Conservation (phyloP, 2,329 filamentous ascomycete species). For the Hypoxylon sp. region DNA sequence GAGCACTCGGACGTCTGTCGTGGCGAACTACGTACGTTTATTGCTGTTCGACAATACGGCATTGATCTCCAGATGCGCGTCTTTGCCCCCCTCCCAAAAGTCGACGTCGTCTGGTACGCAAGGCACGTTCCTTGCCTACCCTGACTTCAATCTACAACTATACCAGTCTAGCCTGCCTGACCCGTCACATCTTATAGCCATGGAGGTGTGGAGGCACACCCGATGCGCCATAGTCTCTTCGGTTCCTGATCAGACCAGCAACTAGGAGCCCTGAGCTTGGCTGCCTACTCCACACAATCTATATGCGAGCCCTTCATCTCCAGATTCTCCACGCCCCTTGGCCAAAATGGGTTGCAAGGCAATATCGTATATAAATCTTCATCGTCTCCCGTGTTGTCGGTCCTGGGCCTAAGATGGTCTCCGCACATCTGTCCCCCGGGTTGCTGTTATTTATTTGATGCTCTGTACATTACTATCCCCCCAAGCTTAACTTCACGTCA, state of each 20-base stretch:
- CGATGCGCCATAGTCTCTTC: conserved; percentile 38
- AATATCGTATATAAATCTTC: conserved; percentile 53
- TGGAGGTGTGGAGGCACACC: conserved; percentile 40
- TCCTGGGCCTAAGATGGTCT: conserved; percentile 39
- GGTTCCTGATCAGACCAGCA: conserved; percentile 41
- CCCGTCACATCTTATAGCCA: conserved; percentile 40
- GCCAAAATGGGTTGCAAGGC: conserved; percentile 43
- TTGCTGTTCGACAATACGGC: conserved; percentile 38
- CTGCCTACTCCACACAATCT: conserved; percentile 42
- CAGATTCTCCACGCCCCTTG: conserved; percentile 48
- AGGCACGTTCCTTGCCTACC: conserved; percentile 35
- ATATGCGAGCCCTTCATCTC: conserved; percentile 44
- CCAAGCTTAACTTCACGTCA: conserved; percentile 34
- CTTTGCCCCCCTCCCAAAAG: conserved; percentile 38
- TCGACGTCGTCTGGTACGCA: conserved; percentile 38
- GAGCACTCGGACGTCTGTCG: conserved; percentile 21
- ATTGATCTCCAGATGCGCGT: conserved; percentile 43
- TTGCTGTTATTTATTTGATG: conserved; percentile 30
- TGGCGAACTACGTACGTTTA: conserved; percentile 36
- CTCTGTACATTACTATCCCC: conserved; percentile 28
- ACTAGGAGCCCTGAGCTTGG: conserved; percentile 25
- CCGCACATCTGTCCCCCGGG: conserved; percentile 39
- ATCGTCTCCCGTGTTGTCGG: conserved; percentile 47
- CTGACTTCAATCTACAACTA: conserved; percentile 28
- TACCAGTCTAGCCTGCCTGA: conserved; percentile 35